Conservation (phyloP, 768 basidiomycete species). For the Auricularia cornea region DNA sequence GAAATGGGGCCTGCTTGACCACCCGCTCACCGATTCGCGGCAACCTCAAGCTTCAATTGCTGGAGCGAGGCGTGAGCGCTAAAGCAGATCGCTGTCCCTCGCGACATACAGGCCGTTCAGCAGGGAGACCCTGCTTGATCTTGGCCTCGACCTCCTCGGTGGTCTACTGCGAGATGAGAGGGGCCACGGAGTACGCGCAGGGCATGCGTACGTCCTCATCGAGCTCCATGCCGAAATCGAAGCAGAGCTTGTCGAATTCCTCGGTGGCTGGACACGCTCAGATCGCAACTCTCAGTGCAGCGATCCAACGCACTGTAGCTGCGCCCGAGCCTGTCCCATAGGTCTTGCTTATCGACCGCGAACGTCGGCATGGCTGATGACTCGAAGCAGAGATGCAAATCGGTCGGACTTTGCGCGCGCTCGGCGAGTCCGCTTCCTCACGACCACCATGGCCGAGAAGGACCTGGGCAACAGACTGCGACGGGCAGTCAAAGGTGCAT, state of each 20-base stretch:
- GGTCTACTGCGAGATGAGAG: conserved; percentile 43
- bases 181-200: conserved; percentile 4
- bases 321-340: conserved; percentile 78
- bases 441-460: conserved; percentile 65
- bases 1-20: conserved; percentile 1
- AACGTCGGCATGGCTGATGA: conserved; percentile 73
- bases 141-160: conserved; percentile 79
- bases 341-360: conserved; percentile 90
- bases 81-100: conserved; percentile 11
- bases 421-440: conserved; percentile 3
- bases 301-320: conserved; percentile 56
- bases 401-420: not conserved
- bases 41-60: conserved; percentile 98
- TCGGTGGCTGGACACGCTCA: conserved; percentile 58
- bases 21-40: conserved; percentile 77
- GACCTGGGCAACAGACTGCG: conserved; percentile 67
- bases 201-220: conserved; percentile 77
- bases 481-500: conserved; percentile 79
- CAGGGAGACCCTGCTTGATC: conserved; percentile 74
- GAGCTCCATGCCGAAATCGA: conserved; percentile 95
- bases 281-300: conserved; percentile 6
- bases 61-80: conserved; percentile 21
- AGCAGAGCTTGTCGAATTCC: conserved; percentile 91
- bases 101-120: conserved; percentile 66
- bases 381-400: not conserved